Evolutionary conservation across 169 alveolate species (phyloP), one percentile per base, ranked within the genome.

Genomic region (Cryptosporidium tyzzeri): DNA sequence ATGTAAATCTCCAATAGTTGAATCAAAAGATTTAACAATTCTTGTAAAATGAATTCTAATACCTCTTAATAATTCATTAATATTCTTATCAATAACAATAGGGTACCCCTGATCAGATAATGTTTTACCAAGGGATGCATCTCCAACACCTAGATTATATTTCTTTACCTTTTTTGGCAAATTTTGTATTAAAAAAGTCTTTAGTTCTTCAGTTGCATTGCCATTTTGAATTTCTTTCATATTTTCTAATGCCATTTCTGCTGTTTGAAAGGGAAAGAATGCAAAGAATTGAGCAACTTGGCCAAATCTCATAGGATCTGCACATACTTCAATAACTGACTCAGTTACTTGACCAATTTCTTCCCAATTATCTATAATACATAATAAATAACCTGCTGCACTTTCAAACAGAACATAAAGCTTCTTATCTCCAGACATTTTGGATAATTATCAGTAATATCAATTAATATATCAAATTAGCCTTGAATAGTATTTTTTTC

Each of bases 361-460:
- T 50, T 97, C 99, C 94, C 96, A 95, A 31, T 97, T 95, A 80
- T 95, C 95, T 23, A 95, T 94, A 85, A 93, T 94, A 91, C 96
- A 96, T 45, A 97, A 94, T 53, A 97, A 96, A 84, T 97, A 97
- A 37, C 99, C 99, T 21, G 98, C 95, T 48, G 99, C 98, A 67
- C 98, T 95, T 84, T 97, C 99, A 92, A 93, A 97, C 61, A 97
- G 92, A 9, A 74, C 86, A 26, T 74, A 74, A 31, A 74, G 71
- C 44, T 74, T 74, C 39, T 53, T 74, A 44, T 74, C 39, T 53
- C 71, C 86, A 33, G 85, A 71, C 85, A 71, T 71, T 50, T 26
- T 41, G 21, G 21, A 48, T 5, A 14, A 2, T 48, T 48, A 3
- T 14, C 5, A 16, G 7, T 41, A 0, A 7, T 12, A 48, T 14